Percentiles rank a stretch among this genome's conserved stretches.
Conservation (phyloP, 345 rosid genomes). For the Eutrema japonicum region DNA sequence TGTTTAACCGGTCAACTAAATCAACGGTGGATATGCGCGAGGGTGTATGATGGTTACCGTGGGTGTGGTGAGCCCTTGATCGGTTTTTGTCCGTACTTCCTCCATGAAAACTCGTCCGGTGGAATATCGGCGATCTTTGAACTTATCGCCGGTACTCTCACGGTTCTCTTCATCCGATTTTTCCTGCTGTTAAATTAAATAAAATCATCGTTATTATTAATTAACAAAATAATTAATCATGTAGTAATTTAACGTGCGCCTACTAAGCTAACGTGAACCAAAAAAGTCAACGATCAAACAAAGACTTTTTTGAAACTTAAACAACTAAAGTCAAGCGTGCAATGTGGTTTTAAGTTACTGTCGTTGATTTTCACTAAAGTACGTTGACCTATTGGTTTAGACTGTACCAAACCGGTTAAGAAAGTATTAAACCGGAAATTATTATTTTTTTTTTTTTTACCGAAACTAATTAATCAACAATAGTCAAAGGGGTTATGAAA, state of each 20-base stretch:
- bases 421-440: not conserved
- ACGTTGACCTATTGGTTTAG: not conserved
- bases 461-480: not conserved
- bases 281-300: constrained; percentile 19
- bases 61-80: constrained; percentile 94
- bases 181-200: constrained; percentile 49
- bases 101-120: constrained; percentile 86
- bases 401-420: constrained; percentile 9
- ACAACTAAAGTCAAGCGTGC: constrained; percentile 33
- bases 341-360: constrained; percentile 7
- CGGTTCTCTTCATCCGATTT: constrained; percentile 69
- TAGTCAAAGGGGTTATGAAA: not conserved
- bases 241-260: constrained; percentile 5
- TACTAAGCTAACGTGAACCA: not conserved
- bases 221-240: not conserved
- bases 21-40: constrained; percentile 23
- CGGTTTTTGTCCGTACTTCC: constrained; percentile 96
- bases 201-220: not conserved
- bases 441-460: no score
- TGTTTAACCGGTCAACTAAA: not conserved
- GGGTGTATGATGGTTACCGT: constrained; percentile 53
- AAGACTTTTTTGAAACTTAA: not conserved
- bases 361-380: constrained; percentile 4
- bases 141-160: constrained; percentile 84
- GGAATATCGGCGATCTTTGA: constrained; percentile 88